Conservation (phyloP, 2,329 filamentous ascomycete species). For the Ophiosphaerella korrae region DNA sequence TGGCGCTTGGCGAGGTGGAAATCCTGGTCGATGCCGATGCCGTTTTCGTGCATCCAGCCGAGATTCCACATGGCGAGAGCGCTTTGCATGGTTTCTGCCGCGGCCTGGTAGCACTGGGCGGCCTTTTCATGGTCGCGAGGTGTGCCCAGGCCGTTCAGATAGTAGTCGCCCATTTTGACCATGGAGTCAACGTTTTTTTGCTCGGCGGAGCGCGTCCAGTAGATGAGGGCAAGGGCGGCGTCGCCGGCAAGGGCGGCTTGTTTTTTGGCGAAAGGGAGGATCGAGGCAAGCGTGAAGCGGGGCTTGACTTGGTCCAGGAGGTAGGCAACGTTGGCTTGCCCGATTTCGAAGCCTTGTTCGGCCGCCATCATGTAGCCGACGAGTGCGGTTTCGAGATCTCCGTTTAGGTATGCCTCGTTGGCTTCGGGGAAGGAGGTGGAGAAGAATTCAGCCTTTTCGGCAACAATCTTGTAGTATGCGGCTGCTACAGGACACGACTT, state of each 20-base stretch:
- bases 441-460: slow-evolving; percentile 85
- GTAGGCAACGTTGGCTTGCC: slow-evolving; percentile 88
- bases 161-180: slow-evolving; percentile 99
- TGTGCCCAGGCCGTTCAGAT: slow-evolving; percentile 80
- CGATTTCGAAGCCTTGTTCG: slow-evolving; percentile 88
- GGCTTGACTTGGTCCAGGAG: slow-evolving; percentile 71
- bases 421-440: slow-evolving; percentile 83
- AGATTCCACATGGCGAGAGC: slow-evolving; percentile 97
- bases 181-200: slow-evolving; percentile 92
- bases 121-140: slow-evolving; percentile 77
- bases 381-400: slow-evolving; percentile 79
- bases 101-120: slow-evolving; percentile 88
- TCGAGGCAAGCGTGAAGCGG: slow-evolving; percentile 58
- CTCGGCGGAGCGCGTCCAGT: slow-evolving; percentile 93
- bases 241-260: slow-evolving; percentile 60
- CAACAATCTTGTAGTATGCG: slow-evolving; percentile 85
- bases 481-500: slow-evolving; percentile 77
- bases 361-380: slow-evolving; percentile 85
- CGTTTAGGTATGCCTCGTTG: slow-evolving; percentile 78
- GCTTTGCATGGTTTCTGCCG: slow-evolving; percentile 87
- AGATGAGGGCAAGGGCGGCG: slow-evolving; percentile 75
- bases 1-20: slow-evolving; percentile 96
- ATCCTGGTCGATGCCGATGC: slow-evolving; percentile 88
- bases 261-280: slow-evolving; percentile 54
- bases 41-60: slow-evolving; percentile 99